Conservation (phyloP, 345 rosid genomes). For the Turnera subulata region DNA sequence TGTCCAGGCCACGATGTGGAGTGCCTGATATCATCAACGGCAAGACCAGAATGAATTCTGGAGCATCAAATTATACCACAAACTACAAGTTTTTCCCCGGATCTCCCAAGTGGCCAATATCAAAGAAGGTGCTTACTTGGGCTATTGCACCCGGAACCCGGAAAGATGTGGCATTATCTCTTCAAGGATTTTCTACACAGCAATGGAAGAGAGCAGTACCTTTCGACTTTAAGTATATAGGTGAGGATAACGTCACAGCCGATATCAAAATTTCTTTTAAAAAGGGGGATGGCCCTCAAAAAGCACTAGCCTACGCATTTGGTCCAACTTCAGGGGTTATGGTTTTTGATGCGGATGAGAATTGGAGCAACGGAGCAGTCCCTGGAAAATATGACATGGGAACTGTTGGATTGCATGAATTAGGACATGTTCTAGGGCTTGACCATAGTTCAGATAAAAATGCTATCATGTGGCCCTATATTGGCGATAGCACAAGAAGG, state of each 20-base stretch:
- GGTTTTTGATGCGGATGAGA: constrained; percentile 32
- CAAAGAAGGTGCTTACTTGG: constrained; percentile 26
- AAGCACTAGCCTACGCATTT: constrained; percentile 24
- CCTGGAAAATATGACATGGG: constrained; percentile 8
- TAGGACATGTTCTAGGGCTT: constrained; percentile 43
- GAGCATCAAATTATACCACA: constrained; percentile 2
- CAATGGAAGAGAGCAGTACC: constrained; percentile 25
- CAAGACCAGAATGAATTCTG: constrained; percentile 18
- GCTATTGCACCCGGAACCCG: constrained; percentile 10
- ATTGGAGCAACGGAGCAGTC: constrained; percentile 6
- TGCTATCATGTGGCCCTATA: constrained; percentile 28
- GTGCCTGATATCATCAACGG: constrained; percentile 32
- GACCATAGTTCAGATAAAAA: constrained; percentile 21
- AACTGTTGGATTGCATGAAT: constrained; percentile 39
- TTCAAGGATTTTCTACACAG: constrained; percentile 17
- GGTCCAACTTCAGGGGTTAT: constrained; percentile 25
- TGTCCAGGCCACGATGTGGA: constrained; percentile 38
- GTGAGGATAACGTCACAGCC: background rate
- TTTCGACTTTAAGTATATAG: constrained; percentile 14
- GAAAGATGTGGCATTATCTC: background rate
- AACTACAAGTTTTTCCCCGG: constrained; percentile 13
- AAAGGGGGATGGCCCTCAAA: constrained; percentile 6
- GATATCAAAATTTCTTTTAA: constrained; percentile 27
- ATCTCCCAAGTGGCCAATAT: constrained; percentile 27
- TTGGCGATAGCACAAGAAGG: constrained; percentile 9